Evolutionary conservation across 2,329 filamentous ascomycete genomes (phyloP), one percentile per base, ranked within the genome.

Genomic region (Ophiostoma sp.): DNA sequence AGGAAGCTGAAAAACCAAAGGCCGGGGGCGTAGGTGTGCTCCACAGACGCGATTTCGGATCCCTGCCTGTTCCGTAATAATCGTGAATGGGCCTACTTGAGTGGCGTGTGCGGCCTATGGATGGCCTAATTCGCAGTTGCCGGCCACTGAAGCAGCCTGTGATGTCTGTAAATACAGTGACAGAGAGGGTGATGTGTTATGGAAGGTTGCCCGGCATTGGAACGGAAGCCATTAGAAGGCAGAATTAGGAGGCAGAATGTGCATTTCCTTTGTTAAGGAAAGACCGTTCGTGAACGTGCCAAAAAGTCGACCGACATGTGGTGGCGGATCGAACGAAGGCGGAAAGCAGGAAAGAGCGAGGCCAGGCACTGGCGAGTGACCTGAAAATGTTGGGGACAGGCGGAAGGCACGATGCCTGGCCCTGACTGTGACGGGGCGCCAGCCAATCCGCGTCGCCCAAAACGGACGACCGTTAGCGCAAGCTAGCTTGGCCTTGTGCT

Each of bases 1-100:
- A n/a, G n/a, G 69, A 74, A 63, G 69, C 61, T 71, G 69, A 50
- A 63, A 61, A 71, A 48, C 19, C 68, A 69, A 36, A 69, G 45
- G 48, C 48, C 66, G 28, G 48, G 64, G 64, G 22, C n/a, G 50
- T 25, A 9, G 17, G n/a, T 71, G n/a, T 71, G 55, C 69, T 71
- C 69, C 69, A 71, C 69, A 52, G 66, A 71, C 69, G 69, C 69
- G 69, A 71, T 64, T 50, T 64, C 55, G 69, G 57, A 8, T 71
- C 31, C 39, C 69, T 71, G 69, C 69, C 69, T 71, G 45, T 57
- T 70, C 52, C 52, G 69, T 42, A 70, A 57, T 31, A 70, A 36
- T 69, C 68, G 68, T 70, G 68, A 57, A 50, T 57, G 48, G 36
- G 57, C 59, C 59, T 63, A 42, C 2, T 66, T 22, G 3, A 2